Base-by-base conservation (phyloP, 768 basidiomycete genomes). In the Suillus hirtellus region DNA sequence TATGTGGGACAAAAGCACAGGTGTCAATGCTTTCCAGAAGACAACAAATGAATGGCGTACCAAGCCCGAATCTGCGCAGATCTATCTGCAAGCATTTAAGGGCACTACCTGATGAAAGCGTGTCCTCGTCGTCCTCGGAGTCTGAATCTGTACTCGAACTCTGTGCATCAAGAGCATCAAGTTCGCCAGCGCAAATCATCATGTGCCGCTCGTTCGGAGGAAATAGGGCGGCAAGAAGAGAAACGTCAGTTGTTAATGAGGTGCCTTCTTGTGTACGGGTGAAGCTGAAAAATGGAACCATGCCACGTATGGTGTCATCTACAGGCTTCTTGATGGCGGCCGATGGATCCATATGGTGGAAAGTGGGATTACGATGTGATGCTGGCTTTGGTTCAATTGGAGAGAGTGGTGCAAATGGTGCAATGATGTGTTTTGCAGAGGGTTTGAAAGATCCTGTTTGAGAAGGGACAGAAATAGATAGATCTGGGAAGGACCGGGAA, bases 241-340 rank as follows among this genome's bases (percentile, higher is more conserved):
- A 78, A 11, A 87, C 85, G 60, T 90, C 89, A 4, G 91, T 86
- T 2, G 90, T 90, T 59, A 94, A 77, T 12, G 89, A 90, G 27
- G 90, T 89, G 2, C 89, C 89, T 73, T 93, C 92, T 24, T 81
- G 75, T 7, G 91, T 92, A 64, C 89, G 81, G 19, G 90, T 92
- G 70, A 93, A 89, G 66, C 86, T 89, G 75, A 93, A 87, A 77
- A 94, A 93, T 3, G 90, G 86, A n/a, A 88, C 80, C n/a, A 59
- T 64, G 14, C 66, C 58, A 52, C 62, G 65, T 49, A 21, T 43
- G 21, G 15, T 42, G n/a, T 62, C 56, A 8, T 63, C 40, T 40
- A 40, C 40, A 42, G 52, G 21, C 50, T 64, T 67, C 61, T 62
- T 72, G 52, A 67, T 64, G 54, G 60, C 47, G 27, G 67, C 68